Evolutionary conservation across 768 basidiomycete species (phyloP), one percentile per base, ranked within the genome.

Genomic region (Trametes cinnabarina): DNA sequence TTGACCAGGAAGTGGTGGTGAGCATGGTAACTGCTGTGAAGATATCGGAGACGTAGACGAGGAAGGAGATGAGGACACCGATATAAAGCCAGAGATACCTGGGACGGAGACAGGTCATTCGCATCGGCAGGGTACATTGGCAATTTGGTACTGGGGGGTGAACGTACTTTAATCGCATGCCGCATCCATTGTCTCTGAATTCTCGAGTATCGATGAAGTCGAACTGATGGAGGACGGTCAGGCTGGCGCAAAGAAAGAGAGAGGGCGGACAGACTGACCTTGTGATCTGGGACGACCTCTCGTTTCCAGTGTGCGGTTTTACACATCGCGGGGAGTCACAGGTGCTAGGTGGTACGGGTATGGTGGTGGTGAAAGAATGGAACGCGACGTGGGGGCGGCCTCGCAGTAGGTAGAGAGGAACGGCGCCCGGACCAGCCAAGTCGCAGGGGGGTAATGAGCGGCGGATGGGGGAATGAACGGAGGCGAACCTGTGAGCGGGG

Each of bases 1-100:
- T 95, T 54, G 91, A 87, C 96, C 96, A 99, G 32, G 84, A 80
- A 39, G 82, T 80, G 20, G 94, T 94, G 23, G 90, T 87, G 74
- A 98, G 89, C 90, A 98, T 94, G 65, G 96, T 97, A 61, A 93
- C 83, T 61, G 93, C 94, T 35, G 96, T 94, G 77, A 95, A 99
- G 72, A 98, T 94, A 83, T 99, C 97, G 73, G 92, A 90, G 60
- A 95, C 79, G 75, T 98, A 97, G 74, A 99, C 96, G 54, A 94
- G 85, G 77, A 98, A 90, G 30, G 92, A 93, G 74, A 97, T 98
- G 79, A 97, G 84, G 55, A 98, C 86, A 68, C 94, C 80, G 73
- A 95, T 77, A 75, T 97, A 98, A 55, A 96, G 76, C 87, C 91
- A 94, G 55, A 95, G 74, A 74, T 98, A 99, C 72, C 92, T 97